Evolutionary conservation across 2,329 filamentous ascomycete species (phyloP).

Genomic region (Thermothelomyces thermophilus): DNA sequence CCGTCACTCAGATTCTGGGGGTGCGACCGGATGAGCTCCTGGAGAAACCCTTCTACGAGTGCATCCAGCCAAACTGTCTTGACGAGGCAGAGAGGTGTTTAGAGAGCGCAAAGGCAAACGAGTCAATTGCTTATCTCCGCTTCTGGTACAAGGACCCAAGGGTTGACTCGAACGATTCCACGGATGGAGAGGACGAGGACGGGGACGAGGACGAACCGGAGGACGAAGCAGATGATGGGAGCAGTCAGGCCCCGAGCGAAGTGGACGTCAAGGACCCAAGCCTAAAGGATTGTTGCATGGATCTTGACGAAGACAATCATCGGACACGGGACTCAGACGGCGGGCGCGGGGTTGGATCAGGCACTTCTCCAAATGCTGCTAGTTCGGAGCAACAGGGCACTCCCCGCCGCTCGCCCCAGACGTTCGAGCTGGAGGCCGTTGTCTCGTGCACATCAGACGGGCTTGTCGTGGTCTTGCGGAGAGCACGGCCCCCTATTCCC

Average conservation of each 20-base stretch:
- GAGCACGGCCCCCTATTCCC: constrained; percentile 64
- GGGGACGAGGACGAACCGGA: constrained; percentile 40
- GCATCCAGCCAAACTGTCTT: constrained; percentile 71
- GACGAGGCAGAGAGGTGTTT: constrained; percentile 70
- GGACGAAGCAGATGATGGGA: constrained; percentile 29
- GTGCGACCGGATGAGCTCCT: constrained; percentile 62
- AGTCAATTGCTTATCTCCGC: constrained; percentile 82
- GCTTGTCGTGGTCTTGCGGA: constrained; percentile 71
- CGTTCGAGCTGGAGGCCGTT: constrained; percentile 76
- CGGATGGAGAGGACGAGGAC: constrained; percentile 36
- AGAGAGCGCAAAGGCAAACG: constrained; percentile 81
- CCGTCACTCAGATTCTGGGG: constrained; percentile 68
- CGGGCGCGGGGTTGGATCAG: constrained; percentile 21
- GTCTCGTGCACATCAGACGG: constrained; percentile 87
- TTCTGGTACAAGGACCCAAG: constrained; percentile 78
- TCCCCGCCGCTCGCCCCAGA: not conserved
- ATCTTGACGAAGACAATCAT: constrained; percentile 31
- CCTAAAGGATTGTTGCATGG: constrained; percentile 33
- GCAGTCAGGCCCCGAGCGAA: constrained; percentile 35
- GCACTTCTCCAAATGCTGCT: not conserved
- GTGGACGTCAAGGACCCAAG: constrained; percentile 2
- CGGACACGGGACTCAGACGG: constrained; percentile 26
- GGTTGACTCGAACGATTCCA: constrained; percentile 44
- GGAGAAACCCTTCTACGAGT: constrained; percentile 80
- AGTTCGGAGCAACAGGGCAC: not conserved